Percentiles rank a stretch among this genome's conserved stretches.
Evolutionary conservation across 1,284 basidiomycete species (phyloP).

Genomic region (Laetiporus sulphureus): DNA sequence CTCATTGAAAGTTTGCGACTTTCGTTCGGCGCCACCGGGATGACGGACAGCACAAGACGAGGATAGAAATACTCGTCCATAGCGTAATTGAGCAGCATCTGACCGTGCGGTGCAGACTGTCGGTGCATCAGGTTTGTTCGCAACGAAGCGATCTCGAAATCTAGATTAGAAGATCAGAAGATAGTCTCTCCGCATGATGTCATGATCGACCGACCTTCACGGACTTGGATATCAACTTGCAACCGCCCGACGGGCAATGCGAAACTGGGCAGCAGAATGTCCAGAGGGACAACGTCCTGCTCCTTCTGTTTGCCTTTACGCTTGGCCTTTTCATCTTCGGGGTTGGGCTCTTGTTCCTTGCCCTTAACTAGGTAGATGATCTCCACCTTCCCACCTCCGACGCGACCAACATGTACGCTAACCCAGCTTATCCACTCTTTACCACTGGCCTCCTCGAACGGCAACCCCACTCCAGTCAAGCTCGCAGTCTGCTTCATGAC

Average conservation of each 20-base stretch:
- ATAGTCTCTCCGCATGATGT: background rate
- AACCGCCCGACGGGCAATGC: slow-evolving; percentile 55
- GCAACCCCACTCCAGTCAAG: slow-evolving; percentile 30
- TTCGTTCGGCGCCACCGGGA: too few relatives aligned
- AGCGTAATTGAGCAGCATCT: slow-evolving; percentile 46
- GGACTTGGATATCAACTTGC: slow-evolving; percentile 49
- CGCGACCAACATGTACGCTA: slow-evolving; percentile 46
- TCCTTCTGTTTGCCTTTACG: slow-evolving; percentile 26
- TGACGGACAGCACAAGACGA: slow-evolving; percentile 26
- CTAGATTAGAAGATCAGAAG: slow-evolving; percentile 24
- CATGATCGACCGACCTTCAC: slow-evolving; percentile 36
- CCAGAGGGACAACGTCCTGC: slow-evolving; percentile 28
- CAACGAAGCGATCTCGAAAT: slow-evolving; percentile 32
- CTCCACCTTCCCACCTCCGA: slow-evolving; percentile 44
- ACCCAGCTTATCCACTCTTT: slow-evolving; percentile 63
- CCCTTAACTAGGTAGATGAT: slow-evolving; percentile 58
- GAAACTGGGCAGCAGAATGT: slow-evolving; percentile 63
- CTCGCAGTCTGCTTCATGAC: slow-evolving; percentile 31
- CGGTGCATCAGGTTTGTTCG: slow-evolving; percentile 45
- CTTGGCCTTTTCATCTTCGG: slow-evolving; percentile 10
- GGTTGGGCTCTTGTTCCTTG: slow-evolving; percentile 5
- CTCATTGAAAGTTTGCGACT: too few relatives aligned
- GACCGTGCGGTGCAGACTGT: slow-evolving; percentile 26
- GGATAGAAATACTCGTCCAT: slow-evolving; percentile 53
- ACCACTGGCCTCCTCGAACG: slow-evolving; percentile 43